Conservation (phyloP, 2,329 filamentous ascomycete species). For the Penicillium sp. region DNA sequence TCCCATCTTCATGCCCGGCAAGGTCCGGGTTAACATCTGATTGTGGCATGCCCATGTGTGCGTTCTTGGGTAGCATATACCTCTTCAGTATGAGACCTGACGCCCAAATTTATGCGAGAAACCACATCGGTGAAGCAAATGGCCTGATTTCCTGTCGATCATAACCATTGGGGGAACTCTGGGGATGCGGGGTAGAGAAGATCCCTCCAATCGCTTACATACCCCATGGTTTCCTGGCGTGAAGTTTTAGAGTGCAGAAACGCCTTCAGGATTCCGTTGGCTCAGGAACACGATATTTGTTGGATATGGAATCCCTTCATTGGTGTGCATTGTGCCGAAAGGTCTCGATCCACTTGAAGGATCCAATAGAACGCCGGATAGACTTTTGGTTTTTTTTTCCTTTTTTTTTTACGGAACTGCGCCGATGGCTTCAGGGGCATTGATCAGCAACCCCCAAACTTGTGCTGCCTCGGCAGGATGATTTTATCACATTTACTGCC, state of each 20-base stretch:
- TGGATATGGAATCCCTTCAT: background rate
- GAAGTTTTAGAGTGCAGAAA: background rate
- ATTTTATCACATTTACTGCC: slow-evolving; percentile 11
- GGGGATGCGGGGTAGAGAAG: slow-evolving; percentile 7
- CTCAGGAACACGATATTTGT: background rate
- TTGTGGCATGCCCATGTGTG: background rate
- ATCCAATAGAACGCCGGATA: background rate
- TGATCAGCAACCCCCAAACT: slow-evolving; percentile 5
- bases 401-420: background rate
- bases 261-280: background rate
- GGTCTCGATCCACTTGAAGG: background rate
- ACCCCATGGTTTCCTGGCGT: background rate
- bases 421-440: background rate
- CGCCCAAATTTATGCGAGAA: background rate
- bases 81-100: background rate
- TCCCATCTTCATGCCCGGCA: background rate
- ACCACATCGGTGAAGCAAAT: background rate
- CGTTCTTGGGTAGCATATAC: background rate
- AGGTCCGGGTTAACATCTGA: background rate
- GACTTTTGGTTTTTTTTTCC: background rate
- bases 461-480: slow-evolving; percentile 10
- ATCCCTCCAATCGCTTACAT: background rate
- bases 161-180: background rate
- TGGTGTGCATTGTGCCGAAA: background rate
- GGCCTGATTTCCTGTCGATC: slow-evolving; percentile 3